Percentiles rank a stretch among this genome's conserved stretches.
Conservation (phyloP, 371 early-diverging fungal genomes). For the Catenaria anguillulae region DNA sequence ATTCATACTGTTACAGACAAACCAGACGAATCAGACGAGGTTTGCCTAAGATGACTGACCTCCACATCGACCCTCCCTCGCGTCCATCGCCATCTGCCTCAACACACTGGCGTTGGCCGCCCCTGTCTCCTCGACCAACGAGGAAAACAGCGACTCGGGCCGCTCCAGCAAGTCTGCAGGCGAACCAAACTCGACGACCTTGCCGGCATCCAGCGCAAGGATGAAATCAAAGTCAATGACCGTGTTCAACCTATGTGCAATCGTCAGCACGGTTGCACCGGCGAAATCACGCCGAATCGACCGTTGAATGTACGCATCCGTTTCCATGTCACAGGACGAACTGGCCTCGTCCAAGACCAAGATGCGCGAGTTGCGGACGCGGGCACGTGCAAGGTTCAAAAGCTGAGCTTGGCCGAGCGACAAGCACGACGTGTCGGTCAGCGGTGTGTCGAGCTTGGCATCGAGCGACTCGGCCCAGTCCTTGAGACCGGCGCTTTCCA, state of each 20-base stretch:
- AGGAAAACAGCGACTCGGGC: slow-evolving; percentile 36
- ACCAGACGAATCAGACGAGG: too few relatives aligned
- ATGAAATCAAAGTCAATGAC: slow-evolving; percentile 80
- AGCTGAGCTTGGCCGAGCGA: slow-evolving; percentile 64
- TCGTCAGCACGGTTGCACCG: slow-evolving; percentile 75
- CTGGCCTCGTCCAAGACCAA: slow-evolving; percentile 85
- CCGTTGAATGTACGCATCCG: slow-evolving; percentile 50
- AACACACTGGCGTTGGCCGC: neutral
- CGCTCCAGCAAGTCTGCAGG: slow-evolving; percentile 39
- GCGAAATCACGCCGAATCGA: slow-evolving; percentile 77
- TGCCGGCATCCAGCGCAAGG: slow-evolving; percentile 65
- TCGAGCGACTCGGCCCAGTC: neutral
- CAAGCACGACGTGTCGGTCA: slow-evolving; percentile 23
- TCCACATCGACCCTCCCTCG: too few relatives aligned
- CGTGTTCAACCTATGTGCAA: slow-evolving; percentile 78
- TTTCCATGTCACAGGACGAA: slow-evolving; percentile 34
- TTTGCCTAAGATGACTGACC: too few relatives aligned
- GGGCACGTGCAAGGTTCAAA: slow-evolving; percentile 67
- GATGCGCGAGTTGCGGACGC: slow-evolving; percentile 53
- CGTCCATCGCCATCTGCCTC: slow-evolving; percentile 6
- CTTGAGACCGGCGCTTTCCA: slow-evolving; percentile 11
- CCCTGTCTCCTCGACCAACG: slow-evolving; percentile 39
- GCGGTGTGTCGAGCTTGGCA: neutral
- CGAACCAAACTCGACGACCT: slow-evolving; percentile 58
- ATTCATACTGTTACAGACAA: too few relatives aligned